Evolutionary conservation across 352 stramenopile genomes (phyloP), one percentile per base, ranked within the genome.

Genomic region (Globisporangium spiculum): DNA sequence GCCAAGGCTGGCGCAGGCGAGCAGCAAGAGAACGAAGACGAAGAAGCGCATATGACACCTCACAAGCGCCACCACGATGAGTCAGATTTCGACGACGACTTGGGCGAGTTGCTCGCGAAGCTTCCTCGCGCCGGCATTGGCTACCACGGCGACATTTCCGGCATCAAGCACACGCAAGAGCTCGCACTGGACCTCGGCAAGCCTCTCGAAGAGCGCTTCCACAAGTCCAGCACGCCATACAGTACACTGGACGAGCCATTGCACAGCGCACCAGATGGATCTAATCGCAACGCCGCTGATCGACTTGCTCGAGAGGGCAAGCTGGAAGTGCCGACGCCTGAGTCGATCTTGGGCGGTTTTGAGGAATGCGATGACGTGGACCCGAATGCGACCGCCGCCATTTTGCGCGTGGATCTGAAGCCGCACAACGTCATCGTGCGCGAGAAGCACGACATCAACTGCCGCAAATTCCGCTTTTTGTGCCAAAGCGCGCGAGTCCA

Each of bases 291-390:
- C 20, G 41, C 50, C 1, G 61, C 61, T 27, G 53, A 70, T 18
- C 63, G 46, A 30, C 27, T 36, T n/a, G 48, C 65, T 65, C 65
- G 65, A 63, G 50, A 83, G 66, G 70, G 75, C 76, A 62, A 81
- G n/a, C 66, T 92, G 4, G 84, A 93, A 66, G 71, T 91, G 3
- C 84, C 83, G 2, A 94, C 86, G 10, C 77, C 83, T 36, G 88
- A 95, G 4, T 91, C 86, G 34, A 84, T 95, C 59, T 79, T 95
- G 22, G 83, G 81, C 24, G 86, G 85, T 2, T 91, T 88, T 67
- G 86, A 95, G 68, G 88, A 95, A 62, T 94, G 88, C 62, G 88
- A 95, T 53, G 87, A 83, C 64, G 67, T 87, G 32, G 85, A 95
- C 36, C 83, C 84, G 36, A 90, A 93, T 59, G 84, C 86, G 16